Conservation (phyloP, 2,329 filamentous ascomycete species). For the Microdochium bolleyi region DNA sequence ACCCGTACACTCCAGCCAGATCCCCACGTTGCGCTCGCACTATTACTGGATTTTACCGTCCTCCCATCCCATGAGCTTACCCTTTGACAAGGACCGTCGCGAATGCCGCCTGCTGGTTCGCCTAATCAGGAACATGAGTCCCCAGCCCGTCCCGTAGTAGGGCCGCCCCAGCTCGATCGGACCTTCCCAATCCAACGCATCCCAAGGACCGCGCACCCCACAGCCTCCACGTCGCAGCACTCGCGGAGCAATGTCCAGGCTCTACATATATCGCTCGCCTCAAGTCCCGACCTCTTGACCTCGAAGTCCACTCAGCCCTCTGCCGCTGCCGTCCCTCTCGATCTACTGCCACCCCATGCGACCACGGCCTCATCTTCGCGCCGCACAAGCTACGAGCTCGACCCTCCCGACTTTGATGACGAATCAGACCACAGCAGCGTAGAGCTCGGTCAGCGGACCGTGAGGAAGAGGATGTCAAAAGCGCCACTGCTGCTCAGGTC, state of each 20-base stretch:
- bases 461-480: conserved; percentile 27
- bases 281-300: background rate
- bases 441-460: conserved; percentile 7
- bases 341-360: background rate
- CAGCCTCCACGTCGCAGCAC: background rate
- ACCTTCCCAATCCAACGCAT: background rate
- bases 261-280: background rate
- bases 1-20: background rate
- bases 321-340: background rate
- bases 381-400: conserved; percentile 14
- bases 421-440: conserved; percentile 12
- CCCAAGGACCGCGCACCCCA: background rate
- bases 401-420: conserved; percentile 7
- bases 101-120: background rate
- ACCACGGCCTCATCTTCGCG: background rate
- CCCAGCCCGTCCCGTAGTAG: background rate
- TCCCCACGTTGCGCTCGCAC: background rate
- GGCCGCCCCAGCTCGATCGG: background rate
- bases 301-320: background rate
- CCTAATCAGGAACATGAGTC: background rate
- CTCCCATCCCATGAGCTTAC: background rate
- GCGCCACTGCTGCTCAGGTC: conserved; percentile 51
- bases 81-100: background rate
- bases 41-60: background rate
- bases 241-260: background rate